Evolutionary conservation across 495 filamentous ascomycete species (phyloP).

Genomic region (Penicillium verhagenii): DNA sequence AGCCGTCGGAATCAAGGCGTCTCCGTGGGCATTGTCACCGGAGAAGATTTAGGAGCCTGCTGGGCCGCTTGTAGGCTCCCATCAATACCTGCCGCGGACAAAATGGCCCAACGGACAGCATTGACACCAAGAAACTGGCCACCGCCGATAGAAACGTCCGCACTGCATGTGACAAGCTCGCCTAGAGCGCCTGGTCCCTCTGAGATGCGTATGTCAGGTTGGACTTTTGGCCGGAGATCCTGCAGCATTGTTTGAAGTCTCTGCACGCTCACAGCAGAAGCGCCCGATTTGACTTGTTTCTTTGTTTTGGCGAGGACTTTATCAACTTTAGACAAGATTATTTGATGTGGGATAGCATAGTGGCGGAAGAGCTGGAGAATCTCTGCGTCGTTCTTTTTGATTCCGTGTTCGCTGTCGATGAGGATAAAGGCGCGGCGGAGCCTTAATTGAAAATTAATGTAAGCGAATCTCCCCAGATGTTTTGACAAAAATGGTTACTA

Average conservation of each 20-base stretch:
- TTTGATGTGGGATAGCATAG: slow-evolving; percentile 65
- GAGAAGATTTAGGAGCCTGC: slow-evolving; percentile 1
- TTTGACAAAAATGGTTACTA: slow-evolving; percentile 4
- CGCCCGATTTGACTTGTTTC: slow-evolving; percentile 31
- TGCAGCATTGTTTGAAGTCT: slow-evolving; percentile 31
- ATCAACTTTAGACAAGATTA: slow-evolving; percentile 85
- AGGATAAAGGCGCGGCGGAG: slow-evolving; percentile 80
- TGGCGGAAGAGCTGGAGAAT: slow-evolving; percentile 64
- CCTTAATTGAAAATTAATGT: slow-evolving; percentile 17
- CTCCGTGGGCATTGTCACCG: neutral
- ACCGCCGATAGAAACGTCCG: slow-evolving; percentile 28
- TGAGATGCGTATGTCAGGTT: slow-evolving; percentile 26
- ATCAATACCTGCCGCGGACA: slow-evolving; percentile 50
- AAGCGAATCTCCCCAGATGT: neutral
- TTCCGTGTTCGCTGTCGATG: slow-evolving; percentile 75
- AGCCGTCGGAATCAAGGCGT: neutral
- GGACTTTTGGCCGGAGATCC: slow-evolving; percentile 25
- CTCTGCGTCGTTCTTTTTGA: slow-evolving; percentile 69
- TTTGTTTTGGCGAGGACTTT: slow-evolving; percentile 40
- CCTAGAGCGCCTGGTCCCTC: slow-evolving; percentile 48
- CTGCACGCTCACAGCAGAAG: slow-evolving; percentile 26
- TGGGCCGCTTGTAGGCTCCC: slow-evolving; percentile 29
- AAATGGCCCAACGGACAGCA: slow-evolving; percentile 50
- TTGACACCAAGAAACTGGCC: slow-evolving; percentile 45
- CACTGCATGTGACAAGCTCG: slow-evolving; percentile 51